Conservation (phyloP, 2,329 filamentous ascomycete genomes). For the Cladosporium sp. region DNA sequence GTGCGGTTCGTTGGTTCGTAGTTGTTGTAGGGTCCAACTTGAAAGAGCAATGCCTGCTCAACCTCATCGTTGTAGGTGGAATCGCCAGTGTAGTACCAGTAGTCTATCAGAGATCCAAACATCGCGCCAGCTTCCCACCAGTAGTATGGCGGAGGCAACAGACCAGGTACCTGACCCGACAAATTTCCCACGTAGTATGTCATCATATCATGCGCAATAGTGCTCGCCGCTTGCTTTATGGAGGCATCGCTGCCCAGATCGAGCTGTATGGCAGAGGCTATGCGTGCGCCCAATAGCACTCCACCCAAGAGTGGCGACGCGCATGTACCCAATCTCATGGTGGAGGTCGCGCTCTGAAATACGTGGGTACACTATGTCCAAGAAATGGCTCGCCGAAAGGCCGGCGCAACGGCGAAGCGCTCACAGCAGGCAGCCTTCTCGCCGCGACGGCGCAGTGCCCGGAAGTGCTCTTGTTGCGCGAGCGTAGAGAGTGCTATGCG, state of each 20-base stretch:
- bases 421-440: background rate
- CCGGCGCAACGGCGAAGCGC: background rate
- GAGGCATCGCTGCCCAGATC: slow-evolving; percentile 28
- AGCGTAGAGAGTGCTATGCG: background rate
- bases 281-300: background rate
- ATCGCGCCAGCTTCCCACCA: slow-evolving; percentile 65
- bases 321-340: background rate
- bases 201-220: slow-evolving; percentile 48
- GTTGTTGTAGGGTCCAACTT: slow-evolving; percentile 53
- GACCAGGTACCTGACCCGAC: slow-evolving; percentile 48
- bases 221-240: slow-evolving; percentile 40
- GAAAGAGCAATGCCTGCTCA: slow-evolving; percentile 54
- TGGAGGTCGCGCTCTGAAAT: background rate
- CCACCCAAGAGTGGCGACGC: background rate
- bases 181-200: slow-evolving; percentile 51
- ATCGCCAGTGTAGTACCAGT: slow-evolving; percentile 66
- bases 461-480: background rate
- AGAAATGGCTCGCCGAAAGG: background rate
- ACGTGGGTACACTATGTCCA: background rate
- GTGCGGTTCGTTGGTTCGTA: slow-evolving; percentile 52
- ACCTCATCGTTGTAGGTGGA: slow-evolving; percentile 57
- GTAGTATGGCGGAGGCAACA: slow-evolving; percentile 59
- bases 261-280: slow-evolving; percentile 5
- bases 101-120: slow-evolving; percentile 66
- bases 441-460: background rate